These are phyloP conservation scores for Austroboletus eburneus DNA, from an alignment of 768 basidiomycete genomes.

Conservation along the genomic window DNA sequence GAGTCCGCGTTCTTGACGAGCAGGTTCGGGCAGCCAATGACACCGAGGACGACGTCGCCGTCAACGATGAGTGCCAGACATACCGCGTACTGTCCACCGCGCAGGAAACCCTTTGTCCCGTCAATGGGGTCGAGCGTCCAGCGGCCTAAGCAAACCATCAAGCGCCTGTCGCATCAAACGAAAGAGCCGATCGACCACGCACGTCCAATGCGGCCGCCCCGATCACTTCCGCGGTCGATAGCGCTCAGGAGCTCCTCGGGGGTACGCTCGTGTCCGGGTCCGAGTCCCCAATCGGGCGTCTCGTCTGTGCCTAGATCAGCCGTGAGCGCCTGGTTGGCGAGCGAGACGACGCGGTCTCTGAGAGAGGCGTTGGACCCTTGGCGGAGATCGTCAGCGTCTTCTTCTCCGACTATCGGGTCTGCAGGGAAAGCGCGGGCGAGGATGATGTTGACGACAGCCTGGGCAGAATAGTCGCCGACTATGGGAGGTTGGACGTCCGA, in stretches of 20 bases:
- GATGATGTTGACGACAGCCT: constrained; percentile 85
- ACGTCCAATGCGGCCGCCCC: constrained; percentile 73
- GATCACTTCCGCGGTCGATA: constrained; percentile 79
- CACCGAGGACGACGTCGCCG: constrained; percentile 72
- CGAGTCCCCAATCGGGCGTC: constrained; percentile 66
- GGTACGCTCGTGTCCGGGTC: constrained; percentile 50
- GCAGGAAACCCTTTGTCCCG: constrained; percentile 90
- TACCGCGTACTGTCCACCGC: constrained; percentile 91
- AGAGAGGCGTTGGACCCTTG: constrained; percentile 41
- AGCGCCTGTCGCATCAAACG: not conserved
- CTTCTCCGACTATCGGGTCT: constrained; percentile 92
- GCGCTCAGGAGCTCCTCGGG: constrained; percentile 67
- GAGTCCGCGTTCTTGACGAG: constrained; percentile 51
- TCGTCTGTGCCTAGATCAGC: constrained; percentile 53
- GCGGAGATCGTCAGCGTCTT: constrained; percentile 81
- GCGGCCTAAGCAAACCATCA: constrained; percentile 46
- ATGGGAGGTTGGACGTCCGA: constrained; percentile 1
- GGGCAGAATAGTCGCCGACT: constrained; percentile 95
- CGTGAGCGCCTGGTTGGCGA: constrained; percentile 78
- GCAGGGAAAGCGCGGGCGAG: constrained; percentile 72
- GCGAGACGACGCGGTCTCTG: constrained; percentile 63
- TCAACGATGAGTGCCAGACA: constrained; percentile 84
- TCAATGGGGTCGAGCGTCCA: constrained; percentile 91
- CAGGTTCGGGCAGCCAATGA: constrained; percentile 93
- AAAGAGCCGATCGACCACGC: constrained; percentile 29